These are phyloP conservation scores for Paecilomyces fulvus DNA, from an alignment of 2,329 filamentous ascomycete genomes.

Conservation along the genomic window DNA sequence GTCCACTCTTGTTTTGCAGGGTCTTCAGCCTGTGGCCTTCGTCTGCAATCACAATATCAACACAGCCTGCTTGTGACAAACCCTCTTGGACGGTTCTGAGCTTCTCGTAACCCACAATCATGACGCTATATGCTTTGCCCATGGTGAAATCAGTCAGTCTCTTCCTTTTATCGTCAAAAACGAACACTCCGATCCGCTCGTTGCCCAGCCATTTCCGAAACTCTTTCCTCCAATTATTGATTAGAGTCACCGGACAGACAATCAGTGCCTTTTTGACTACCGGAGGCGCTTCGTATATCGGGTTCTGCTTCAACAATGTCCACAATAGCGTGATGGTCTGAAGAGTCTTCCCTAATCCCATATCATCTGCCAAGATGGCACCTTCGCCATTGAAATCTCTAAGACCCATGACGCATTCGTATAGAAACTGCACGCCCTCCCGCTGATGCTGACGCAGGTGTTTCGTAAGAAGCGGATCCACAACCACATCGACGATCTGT, in stretches of 20 bases:
- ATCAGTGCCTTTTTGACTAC: constrained; percentile 64
- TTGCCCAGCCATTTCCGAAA: constrained; percentile 67
- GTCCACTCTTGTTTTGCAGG: constrained; percentile 58
- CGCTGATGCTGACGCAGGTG: constrained; percentile 60
- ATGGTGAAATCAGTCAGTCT: constrained; percentile 60
- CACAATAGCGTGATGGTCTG: constrained; percentile 64
- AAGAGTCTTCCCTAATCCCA: constrained; percentile 66
- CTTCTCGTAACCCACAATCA: constrained; percentile 69
- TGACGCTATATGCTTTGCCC: constrained; percentile 59
- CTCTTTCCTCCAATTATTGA: constrained; percentile 65
- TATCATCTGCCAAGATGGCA: constrained; percentile 65
- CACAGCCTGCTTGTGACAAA: constrained; percentile 51
- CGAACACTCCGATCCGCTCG: constrained; percentile 60
- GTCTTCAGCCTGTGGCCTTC: constrained; percentile 62
- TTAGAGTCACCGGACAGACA: constrained; percentile 63
- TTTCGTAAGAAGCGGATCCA: constrained; percentile 57
- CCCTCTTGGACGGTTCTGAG: constrained; percentile 57
- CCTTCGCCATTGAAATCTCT: constrained; percentile 57
- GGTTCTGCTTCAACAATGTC: constrained; percentile 66
- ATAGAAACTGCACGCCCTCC: constrained; percentile 62
- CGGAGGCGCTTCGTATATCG: constrained; percentile 49
- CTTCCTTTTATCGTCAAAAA: constrained; percentile 52
- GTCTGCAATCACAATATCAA: constrained; percentile 64
- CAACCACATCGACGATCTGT: constrained; percentile 61
- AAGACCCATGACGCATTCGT: constrained; percentile 70